These are phyloP conservation scores for Beauveria sp. DNA, from an alignment of 2,329 filamentous ascomycete genomes.

Conservation along the genomic window DNA sequence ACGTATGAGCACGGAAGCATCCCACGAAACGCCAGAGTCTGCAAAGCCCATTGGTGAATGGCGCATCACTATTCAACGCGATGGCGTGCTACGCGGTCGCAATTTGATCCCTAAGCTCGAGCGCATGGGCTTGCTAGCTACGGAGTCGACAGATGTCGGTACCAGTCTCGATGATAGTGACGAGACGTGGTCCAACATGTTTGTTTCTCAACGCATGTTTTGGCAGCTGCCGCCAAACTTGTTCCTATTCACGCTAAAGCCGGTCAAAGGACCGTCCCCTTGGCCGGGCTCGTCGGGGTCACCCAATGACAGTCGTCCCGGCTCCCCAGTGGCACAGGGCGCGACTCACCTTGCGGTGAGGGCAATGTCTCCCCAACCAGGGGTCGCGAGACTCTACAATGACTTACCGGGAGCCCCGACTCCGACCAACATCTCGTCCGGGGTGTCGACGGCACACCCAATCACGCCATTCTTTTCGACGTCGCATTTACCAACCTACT, in stretches of 20 bases:
- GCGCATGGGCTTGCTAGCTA: slow-evolving; percentile 79
- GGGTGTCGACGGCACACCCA: slow-evolving; percentile 27
- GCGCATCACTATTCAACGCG: slow-evolving; percentile 74
- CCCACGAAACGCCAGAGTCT: slow-evolving; percentile 54
- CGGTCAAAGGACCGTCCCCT: slow-evolving; percentile 33
- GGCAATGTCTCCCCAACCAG: slow-evolving; percentile 11
- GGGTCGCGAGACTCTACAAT: slow-evolving; percentile 17
- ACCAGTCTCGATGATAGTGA: slow-evolving; percentile 51
- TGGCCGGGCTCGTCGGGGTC: slow-evolving; percentile 47
- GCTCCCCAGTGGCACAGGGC: slow-evolving; percentile 38
- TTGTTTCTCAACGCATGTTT: slow-evolving; percentile 71
- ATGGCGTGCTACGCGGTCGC: slow-evolving; percentile 79
- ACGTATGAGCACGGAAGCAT: slow-evolving; percentile 54
- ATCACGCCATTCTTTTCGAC: slow-evolving; percentile 70
- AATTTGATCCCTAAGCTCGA: slow-evolving; percentile 86
- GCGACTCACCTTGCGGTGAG: slow-evolving; percentile 15
- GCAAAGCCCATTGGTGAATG: slow-evolving; percentile 80
- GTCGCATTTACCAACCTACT: slow-evolving; percentile 85
- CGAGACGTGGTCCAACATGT: slow-evolving; percentile 68
- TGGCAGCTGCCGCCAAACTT: slow-evolving; percentile 87
- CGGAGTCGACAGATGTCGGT: slow-evolving; percentile 68
- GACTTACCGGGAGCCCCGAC: slow-evolving; percentile 33
- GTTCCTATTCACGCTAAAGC: slow-evolving; percentile 79
- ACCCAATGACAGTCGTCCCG: slow-evolving; percentile 44
- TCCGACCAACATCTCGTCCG: slow-evolving; percentile 25